phyloP scores from a whole-genome alignment of 2,329 filamentous ascomycete species.

The Torrubiellomyces zombiae region DNA sequence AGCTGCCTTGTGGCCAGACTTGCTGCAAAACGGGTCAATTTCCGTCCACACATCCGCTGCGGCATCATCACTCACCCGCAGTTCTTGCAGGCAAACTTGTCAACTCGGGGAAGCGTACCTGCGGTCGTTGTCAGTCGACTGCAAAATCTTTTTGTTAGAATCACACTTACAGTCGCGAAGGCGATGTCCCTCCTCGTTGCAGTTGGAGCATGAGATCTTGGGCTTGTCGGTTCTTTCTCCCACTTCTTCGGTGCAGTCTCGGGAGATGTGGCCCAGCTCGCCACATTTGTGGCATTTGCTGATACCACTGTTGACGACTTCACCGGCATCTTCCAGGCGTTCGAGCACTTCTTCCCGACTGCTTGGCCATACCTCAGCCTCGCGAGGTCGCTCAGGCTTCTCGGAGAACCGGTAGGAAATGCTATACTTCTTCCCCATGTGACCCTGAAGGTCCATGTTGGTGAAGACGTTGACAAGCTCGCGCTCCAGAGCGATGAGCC shows the following conservation, averaged over 20 bases:
- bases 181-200: conserved; percentile 45
- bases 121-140: too few species aligned
- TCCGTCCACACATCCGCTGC: conserved; percentile 1
- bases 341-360: conserved; percentile 40
- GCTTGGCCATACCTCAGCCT: conserved; percentile 43
- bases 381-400: conserved; percentile 39
- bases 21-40: conserved; percentile 12
- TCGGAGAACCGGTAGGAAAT: conserved; percentile 44
- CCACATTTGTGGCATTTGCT: conserved; percentile 47
- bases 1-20: conserved; percentile 31
- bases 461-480: conserved; percentile 39
- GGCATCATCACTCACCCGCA: conserved; percentile 37
- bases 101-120: conserved; percentile 43
- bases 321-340: conserved; percentile 50
- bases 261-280: conserved; percentile 45
- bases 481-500: conserved; percentile 46
- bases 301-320: conserved; percentile 40
- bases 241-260: conserved; percentile 42
- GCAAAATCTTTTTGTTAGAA: too few species aligned
- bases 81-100: conserved; percentile 52
- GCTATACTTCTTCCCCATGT: conserved; percentile 46
- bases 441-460: conserved; percentile 57
- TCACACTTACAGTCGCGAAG: conserved; percentile 49
- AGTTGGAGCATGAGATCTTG: conserved; percentile 47
- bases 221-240: conserved; percentile 25